Base-by-base conservation (phyloP, 257 asterid genomes). In the Jacaranda mimosifolia region DNA sequence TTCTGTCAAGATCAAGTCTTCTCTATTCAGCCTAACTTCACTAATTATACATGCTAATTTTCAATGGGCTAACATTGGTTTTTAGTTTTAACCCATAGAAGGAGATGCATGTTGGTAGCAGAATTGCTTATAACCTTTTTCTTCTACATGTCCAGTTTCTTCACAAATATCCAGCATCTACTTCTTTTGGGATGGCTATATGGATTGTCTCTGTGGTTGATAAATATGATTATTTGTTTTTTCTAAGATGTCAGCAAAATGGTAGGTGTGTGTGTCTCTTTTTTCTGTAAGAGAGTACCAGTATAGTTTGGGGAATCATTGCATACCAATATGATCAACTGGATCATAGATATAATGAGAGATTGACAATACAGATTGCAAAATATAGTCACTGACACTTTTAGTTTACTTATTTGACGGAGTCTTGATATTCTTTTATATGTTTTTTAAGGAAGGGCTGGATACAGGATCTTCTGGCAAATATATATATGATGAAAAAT, bases 41-140 rank as follows among this genome's bases (percentile, higher is more conserved):
- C 21, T 48, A 15, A 36, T 39, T 3, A 12, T 7, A 11, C 18
- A 51, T 59, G 78, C 46, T 17, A 19, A 39, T 63, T 64, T 39
- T 49, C 43, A 10, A 7, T 75, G 49, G 35, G 32, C 55, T 43
- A 43, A 42, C 51, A 36, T 55, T n/a, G 36, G 32, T 67, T 51
- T 68, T 66, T 42, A 49, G 45, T 13, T 74, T 68, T 17, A 53
- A 35, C 53, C 48, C 14, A 12, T 68, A 32, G 17, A 32, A 45
- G 60, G 53, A 52, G 55, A 40, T 38, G 67, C 1, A 6, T 12
- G 17, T 74, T 40, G 66, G 62, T 68, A 10, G 9, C 1, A 46
- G 55, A 49, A 26, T 62, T 14, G 12, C 32, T 43, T 42, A 10
- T 75, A 69, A 62, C 74, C 39, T 35, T 45, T 80, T 55, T 60